Conservation (phyloP, 768 basidiomycete species). For the Rhizopogon rudus region DNA sequence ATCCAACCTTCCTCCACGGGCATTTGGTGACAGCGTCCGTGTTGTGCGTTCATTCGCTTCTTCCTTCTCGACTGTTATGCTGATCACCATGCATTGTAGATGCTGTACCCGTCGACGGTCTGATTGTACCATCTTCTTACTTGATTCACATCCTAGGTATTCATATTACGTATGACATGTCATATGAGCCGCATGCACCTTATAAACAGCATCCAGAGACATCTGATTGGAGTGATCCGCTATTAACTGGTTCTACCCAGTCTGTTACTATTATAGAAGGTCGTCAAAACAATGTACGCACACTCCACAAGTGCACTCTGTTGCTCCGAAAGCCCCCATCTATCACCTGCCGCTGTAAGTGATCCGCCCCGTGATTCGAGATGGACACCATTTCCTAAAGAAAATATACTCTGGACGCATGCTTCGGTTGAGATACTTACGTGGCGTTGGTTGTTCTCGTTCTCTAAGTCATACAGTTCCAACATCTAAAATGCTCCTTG, state of each 20-base stretch:
- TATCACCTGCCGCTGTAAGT: no score
- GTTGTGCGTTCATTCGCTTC: constrained; percentile 53
- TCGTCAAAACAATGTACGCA: not conserved
- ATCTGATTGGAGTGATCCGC: not conserved
- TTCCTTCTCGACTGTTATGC: not conserved
- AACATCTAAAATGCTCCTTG: no score
- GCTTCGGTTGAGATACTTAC: no score
- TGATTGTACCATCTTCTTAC: constrained; percentile 32
- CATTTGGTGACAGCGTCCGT: constrained; percentile 90
- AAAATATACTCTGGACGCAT: not conserved
- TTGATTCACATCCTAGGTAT: constrained; percentile 18
- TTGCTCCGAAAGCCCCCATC: not conserved
- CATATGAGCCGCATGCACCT: constrained; percentile 18
- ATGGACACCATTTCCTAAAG: not conserved
- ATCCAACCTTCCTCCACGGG: constrained; percentile 90
- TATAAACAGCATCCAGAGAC: constrained; percentile 1
- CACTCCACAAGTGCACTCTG: not conserved
- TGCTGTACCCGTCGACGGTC: constrained; percentile 90
- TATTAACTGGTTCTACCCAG: not conserved
- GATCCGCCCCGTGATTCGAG: not conserved
- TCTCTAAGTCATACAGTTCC: no score
- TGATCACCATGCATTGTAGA: constrained; percentile 36
- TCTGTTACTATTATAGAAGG: not conserved
- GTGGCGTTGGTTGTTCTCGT: no score
- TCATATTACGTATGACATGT: constrained; percentile 14